Evolutionary conservation across 805 yeast species (phyloP), one percentile per base, ranked within the genome.

Genomic region (Jamesozyma spencerorum): DNA sequence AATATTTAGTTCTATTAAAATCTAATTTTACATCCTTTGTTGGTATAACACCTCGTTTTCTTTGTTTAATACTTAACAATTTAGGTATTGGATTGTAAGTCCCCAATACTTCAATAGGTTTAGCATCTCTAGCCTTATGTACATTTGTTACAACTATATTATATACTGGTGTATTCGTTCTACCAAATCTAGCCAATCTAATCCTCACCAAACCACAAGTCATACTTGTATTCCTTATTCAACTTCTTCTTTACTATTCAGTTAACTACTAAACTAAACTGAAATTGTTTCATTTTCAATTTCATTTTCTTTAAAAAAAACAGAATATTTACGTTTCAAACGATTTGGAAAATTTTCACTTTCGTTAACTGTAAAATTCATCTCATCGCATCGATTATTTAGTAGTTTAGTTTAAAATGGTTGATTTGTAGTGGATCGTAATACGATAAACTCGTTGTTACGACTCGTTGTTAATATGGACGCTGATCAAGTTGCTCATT

Each of bases 41-140:
- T 11, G 88, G 84, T 46, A 71, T 64, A 31, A 67, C 65, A 10
- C 82, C 84, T 17, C 58, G 59, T 31, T 71, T 75, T 48, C 65
- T 66, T 54, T 83, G 85, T 46, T 69, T 74, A 26, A 48, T 44
- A 28, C 81, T 70, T 41, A 80, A 60, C 24, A 90, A 83, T 38
- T 72, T 70, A 3, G 97, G 84, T 18, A 74, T 68, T 27, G 98
- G 96, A 55, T 86, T 79, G 59, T 86, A 92, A 1, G 96, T 86
- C 24, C 98, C 98, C 47, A 92, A 64, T 10, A 92, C 98, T 63
- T 92, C 98, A 35, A 92, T 79, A 11, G 98, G 98, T 50, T 83
- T 74, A 40, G 77, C 78, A 61, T 85, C 87, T 50, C 94, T 72
- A n/a, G 86, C 92, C n/a, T 79, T 71, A 44, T 71, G 57, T 40